A percentile compares a stretch with the other conserved stretches of the same genome.
Conservation (phyloP, 352 stramenopile genomes). For the Pythium diclinum region DNA sequence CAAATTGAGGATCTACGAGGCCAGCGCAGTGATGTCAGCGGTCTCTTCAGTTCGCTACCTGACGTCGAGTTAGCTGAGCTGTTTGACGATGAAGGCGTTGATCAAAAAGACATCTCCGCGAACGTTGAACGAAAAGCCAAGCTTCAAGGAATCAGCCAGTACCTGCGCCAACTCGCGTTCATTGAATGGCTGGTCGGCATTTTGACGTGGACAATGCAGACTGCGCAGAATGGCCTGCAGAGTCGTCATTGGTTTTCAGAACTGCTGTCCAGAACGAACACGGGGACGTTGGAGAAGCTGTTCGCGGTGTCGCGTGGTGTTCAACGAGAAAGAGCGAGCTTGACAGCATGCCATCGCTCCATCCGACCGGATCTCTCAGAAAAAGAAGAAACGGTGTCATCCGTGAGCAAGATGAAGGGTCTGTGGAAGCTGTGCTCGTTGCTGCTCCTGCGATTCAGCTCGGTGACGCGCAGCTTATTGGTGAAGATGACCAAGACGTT, state of each 20-base stretch:
- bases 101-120: neutral
- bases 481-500: conserved; percentile 67
- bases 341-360: conserved; percentile 55
- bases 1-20: conserved; percentile 49
- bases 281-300: conserved; percentile 55
- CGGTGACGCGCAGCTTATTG: conserved; percentile 66
- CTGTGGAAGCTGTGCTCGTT: conserved; percentile 84
- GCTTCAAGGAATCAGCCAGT: conserved; percentile 50
- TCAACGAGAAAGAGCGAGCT: conserved; percentile 66
- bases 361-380: neutral
- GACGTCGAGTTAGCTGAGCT: conserved; percentile 56
- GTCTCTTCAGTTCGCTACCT: conserved; percentile 55
- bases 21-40: conserved; percentile 44
- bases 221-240: conserved; percentile 65
- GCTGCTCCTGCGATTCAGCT: conserved; percentile 71
- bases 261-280: conserved; percentile 52
- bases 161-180: conserved; percentile 61
- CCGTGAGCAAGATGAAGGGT: conserved; percentile 25
- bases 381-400: neutral
- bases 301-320: conserved; percentile 70
- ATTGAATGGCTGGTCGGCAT: conserved; percentile 80
- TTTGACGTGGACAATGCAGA: conserved; percentile 76
- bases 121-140: conserved; percentile 15
- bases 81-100: conserved; percentile 22
- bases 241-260: conserved; percentile 78